A percentile compares a stretch with the other conserved stretches of the same genome.
Evolutionary conservation across 352 stramenopile genomes (phyloP).

Genomic region (Phytopythium oedochilum): DNA sequence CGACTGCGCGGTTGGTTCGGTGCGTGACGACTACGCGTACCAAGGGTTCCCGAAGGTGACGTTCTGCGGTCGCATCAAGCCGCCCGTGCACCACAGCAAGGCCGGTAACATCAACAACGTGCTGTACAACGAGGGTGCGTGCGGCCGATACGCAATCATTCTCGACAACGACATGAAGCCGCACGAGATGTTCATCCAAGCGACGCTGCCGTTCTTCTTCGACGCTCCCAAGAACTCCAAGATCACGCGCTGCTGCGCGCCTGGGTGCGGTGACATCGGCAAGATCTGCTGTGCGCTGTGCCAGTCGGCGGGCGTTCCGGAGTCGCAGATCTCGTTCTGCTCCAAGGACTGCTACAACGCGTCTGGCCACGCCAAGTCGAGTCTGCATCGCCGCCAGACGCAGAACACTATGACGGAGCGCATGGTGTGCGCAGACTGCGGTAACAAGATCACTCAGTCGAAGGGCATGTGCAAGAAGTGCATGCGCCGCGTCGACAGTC

Average conservation of each 20-base stretch:
- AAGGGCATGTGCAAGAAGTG: constrained; percentile 63
- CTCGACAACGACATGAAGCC: constrained; percentile 84
- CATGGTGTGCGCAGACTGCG: constrained; percentile 55
- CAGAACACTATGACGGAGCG: constrained; percentile 61
- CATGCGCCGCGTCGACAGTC: constrained; percentile 30
- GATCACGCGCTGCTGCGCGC: constrained; percentile 50
- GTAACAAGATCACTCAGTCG: constrained; percentile 64
- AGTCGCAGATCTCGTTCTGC: constrained; percentile 66
- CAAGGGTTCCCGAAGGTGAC: constrained; percentile 53
- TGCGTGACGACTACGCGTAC: constrained; percentile 71
- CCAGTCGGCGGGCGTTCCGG: constrained; percentile 53
- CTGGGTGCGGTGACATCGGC: constrained; percentile 60
- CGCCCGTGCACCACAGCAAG: constrained; percentile 69
- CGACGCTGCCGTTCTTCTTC: constrained; percentile 68
- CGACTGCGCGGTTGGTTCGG: constrained; percentile 59
- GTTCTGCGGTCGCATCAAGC: constrained; percentile 63
- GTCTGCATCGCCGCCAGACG: constrained; percentile 61
- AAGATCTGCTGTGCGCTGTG: constrained; percentile 77
- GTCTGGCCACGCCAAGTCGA: constrained; percentile 55
- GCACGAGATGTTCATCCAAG: constrained; percentile 73
- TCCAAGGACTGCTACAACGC: constrained; percentile 80
- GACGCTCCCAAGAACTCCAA: constrained; percentile 61
- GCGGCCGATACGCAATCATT: constrained; percentile 67
- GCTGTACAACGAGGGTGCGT: constrained; percentile 74
- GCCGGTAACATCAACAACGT: constrained; percentile 84